phyloP scores from a whole-genome alignment of 306 rosid genomes.

The Fragaria iinumae region DNA sequence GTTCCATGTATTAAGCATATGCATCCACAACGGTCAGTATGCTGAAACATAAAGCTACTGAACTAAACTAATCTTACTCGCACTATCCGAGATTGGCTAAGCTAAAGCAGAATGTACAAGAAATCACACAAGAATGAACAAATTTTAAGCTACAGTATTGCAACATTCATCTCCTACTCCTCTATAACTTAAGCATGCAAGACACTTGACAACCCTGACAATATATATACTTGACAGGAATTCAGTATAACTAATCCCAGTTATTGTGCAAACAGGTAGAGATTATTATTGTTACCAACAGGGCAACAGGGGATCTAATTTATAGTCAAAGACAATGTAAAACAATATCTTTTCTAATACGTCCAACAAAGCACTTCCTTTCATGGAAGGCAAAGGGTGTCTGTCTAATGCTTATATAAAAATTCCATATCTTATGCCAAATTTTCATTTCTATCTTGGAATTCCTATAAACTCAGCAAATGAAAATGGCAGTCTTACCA shows the following conservation, averaged over 20 bases:
- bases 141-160: neutral
- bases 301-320: neutral
- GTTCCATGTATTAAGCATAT: neutral
- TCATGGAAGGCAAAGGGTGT: neutral
- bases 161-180: neutral
- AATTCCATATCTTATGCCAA: neutral
- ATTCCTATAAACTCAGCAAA: conserved; percentile 4
- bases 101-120: neutral
- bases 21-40: neutral
- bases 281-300: neutral
- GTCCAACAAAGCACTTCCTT: neutral
- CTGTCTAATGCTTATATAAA: neutral
- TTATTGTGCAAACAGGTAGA: neutral
- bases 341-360: neutral
- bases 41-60: neutral
- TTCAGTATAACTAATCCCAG: neutral
- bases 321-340: neutral
- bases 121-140: neutral
- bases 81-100: neutral
- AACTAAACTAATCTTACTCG: neutral
- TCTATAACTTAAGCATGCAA: neutral
- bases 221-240: neutral
- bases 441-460: neutral
- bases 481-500: conserved; percentile 41
- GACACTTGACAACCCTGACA: neutral